Base-by-base conservation (phyloP, 441 rosid genomes). In the Lepidium campestre region DNA sequence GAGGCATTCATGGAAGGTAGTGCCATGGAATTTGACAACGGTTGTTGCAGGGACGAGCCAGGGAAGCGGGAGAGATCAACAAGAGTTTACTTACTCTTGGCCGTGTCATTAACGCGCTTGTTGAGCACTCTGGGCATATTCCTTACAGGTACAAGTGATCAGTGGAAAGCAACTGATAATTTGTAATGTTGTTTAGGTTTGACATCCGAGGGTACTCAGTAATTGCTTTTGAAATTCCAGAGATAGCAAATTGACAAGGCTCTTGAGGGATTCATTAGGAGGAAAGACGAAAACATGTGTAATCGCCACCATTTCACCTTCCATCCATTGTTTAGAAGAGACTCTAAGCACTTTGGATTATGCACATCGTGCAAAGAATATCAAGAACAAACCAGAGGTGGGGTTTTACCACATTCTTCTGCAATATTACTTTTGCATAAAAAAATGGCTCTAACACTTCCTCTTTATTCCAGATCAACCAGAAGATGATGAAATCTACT, bases 51-150 rank as follows among this genome's bases (percentile, higher is more conserved):
- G 96, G 98, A 54, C 83, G 98, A 80, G 98, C 98, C 67, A 87
- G 98, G 81, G 98, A 93, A 82, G 98, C 98, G 48, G 97, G 98
- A 62, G 98, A 91, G 85, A 93, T 93, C 55, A 93, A 91, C 77
- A 93, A 93, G 79, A 93, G 98, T 77, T 84, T 93, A 83, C 98
- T 93, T 70, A 93, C 98, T 35, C 98, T 93, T 71, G 98, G 98
- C 50, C 97, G 98, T 70, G 94, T 88, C 63, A 93, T 93, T 73
- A 93, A 90, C 74, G 88, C 98, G 0, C 96, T 93, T 14, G 98
- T 93, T 54, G 98, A 93, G 78, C 98, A 90, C 76, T 93, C 98
- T 65, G 96, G 97, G 67, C 97, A 93, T 86, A 83, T 93, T 56
- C 98, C 98, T 54, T 93, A 93, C 73, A 85, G 98, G 98, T 92